phyloP scores from a whole-genome alignment of 2,329 filamentous ascomycete species.

The Penicillium corylophilum region DNA sequence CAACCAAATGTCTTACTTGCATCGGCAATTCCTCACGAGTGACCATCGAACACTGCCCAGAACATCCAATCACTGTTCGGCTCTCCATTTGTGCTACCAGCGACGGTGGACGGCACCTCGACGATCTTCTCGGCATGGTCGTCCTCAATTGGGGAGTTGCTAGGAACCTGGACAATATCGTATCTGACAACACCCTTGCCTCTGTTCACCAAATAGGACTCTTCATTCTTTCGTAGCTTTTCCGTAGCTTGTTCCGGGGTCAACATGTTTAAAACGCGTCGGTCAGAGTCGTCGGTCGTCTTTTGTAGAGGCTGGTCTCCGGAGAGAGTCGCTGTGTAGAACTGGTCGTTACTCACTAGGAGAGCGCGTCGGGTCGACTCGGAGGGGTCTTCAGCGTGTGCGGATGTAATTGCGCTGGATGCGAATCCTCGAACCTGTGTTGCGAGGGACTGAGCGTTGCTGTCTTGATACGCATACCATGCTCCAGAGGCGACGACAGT shows the following conservation, averaged over 20 bases:
- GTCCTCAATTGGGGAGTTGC: constrained; percentile 97
- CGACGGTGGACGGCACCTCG: constrained; percentile 68
- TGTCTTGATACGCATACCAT: constrained; percentile 50
- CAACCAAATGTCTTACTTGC: background rate
- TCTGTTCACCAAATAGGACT: constrained; percentile 85
- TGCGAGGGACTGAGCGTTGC: constrained; percentile 27
- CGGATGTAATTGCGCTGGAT: constrained; percentile 24
- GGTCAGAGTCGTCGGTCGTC: constrained; percentile 77
- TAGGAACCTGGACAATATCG: constrained; percentile 89
- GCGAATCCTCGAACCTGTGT: constrained; percentile 25
- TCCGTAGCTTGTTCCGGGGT: constrained; percentile 90
- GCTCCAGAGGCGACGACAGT: constrained; percentile 49
- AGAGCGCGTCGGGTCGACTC: constrained; percentile 66
- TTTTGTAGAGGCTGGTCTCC: constrained; percentile 87
- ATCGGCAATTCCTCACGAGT: constrained; percentile 63
- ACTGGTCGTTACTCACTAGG: constrained; percentile 83
- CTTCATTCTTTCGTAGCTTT: constrained; percentile 83
- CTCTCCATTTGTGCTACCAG: constrained; percentile 55
- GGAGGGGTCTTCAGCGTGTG: constrained; percentile 44
- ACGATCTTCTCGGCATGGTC: constrained; percentile 98
- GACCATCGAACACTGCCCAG: constrained; percentile 98
- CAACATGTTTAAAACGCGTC: constrained; percentile 91
- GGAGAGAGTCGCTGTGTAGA: constrained; percentile 83
- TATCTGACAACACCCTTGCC: constrained; percentile 92
- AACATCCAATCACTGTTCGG: constrained; percentile 94